These are phyloP conservation scores for Bipolaris oryzae DNA, from an alignment of 2,329 filamentous ascomycete genomes.

Conservation along the genomic window DNA sequence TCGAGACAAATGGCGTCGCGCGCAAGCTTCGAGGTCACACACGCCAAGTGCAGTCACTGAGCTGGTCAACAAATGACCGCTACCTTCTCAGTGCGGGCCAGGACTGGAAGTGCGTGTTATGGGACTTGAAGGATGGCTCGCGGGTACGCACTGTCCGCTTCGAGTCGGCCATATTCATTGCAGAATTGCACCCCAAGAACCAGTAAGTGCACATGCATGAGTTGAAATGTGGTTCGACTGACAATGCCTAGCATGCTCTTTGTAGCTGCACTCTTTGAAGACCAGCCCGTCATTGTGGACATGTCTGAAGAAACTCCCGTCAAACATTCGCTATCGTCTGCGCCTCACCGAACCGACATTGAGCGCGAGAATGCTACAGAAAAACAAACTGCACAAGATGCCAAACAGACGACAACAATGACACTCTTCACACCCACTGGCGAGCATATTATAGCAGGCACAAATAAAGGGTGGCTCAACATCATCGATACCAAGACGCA, in stretches of 20 bases:
- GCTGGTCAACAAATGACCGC: conserved; percentile 90
- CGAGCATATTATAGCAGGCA: conserved; percentile 88
- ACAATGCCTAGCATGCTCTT: conserved; percentile 69
- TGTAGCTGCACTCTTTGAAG: conserved; percentile 91
- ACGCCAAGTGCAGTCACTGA: conserved; percentile 89
- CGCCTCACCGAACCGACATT: conserved; percentile 73
- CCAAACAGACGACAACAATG: conserved; percentile 92
- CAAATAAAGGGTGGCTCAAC: conserved; percentile 95
- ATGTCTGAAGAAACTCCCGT: conserved; percentile 70
- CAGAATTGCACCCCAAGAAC: conserved; percentile 89
- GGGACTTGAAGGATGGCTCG: conserved; percentile 80
- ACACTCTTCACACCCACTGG: conserved; percentile 86
- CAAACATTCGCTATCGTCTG: conserved; percentile 80
- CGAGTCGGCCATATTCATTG: conserved; percentile 91
- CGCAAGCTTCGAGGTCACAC: conserved; percentile 93
- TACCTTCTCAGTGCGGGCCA: conserved; percentile 93
- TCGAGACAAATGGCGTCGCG: conserved; percentile 96
- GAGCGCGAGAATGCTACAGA: conserved; percentile 76
- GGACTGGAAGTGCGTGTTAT: conserved; percentile 95
- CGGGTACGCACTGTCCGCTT: conserved; percentile 86
- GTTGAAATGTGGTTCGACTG: conserved; percentile 1
- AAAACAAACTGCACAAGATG: conserved; percentile 88
- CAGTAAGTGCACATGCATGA: conserved; percentile 63
- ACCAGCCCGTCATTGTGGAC: conserved; percentile 87
- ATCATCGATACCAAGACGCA: conserved; percentile 84